Base-by-base conservation (phyloP, 2,329 filamentous ascomycete genomes). In the Microcera coccophila region DNA sequence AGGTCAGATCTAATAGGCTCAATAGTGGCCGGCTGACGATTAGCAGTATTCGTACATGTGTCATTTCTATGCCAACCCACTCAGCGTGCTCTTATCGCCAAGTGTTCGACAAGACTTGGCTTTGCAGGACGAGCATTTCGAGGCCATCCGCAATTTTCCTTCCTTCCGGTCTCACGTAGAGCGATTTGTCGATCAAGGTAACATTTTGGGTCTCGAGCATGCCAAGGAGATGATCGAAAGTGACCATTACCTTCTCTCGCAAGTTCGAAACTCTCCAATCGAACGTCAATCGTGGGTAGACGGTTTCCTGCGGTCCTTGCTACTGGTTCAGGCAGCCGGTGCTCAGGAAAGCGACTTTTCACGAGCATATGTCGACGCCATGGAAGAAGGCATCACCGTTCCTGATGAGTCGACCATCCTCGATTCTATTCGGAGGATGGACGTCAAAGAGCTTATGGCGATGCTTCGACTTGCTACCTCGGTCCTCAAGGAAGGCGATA, bases 11-110 rank as follows among this genome's bases (percentile, higher is more conserved):
- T 22, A 28, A 3, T 5, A 15, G 4, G 12, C 3, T 17, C 2
- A 15, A 14, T 21, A 4, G 3, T 2, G 14, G 18, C 14, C 20
- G 16, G 16, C 48, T 57, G 29, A 59, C 54, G 4, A 31, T 4
- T 16, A 48, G 15, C 61, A 88, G 78, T 93, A 91, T 65, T 81
- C 84, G 1, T 89, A 90, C 59, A 90, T 94, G 87, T 87, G 84
- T 44, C 85, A 90, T 61, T 91, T 87, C 58, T 91, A 88, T 54
- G 85, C 84, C 29, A 91, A 90, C 53, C 79, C 84, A 1, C 69
- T 90, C 3, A 87, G 82, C 47, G 62, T 88, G 4, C 73, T 91
- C 24, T 63, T 82, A 9, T 66, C 67, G 3, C 47, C 48, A 18
- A 53, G 47, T 28, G 52, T 56, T 34, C 51, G 62, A 5, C 44